Evolutionary conservation across 192 early-diverging fungal species (phyloP), one percentile per base, ranked within the genome.

Genomic region (Backusella macrospora): DNA sequence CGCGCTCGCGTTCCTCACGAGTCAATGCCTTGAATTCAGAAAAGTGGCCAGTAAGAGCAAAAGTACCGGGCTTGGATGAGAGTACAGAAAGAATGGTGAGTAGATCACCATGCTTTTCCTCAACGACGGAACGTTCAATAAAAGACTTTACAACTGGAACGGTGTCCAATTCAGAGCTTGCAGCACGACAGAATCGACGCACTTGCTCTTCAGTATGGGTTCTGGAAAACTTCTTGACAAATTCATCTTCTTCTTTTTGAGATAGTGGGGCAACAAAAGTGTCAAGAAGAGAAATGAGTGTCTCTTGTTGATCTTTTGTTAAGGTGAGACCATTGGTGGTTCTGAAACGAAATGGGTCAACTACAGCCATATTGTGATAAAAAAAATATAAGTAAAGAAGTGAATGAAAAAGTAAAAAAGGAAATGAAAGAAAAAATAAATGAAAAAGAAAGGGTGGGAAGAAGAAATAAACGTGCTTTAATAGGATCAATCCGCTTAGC

Each of bases 261-360:
- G 62, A 59, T 9, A 89, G 73, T 52, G 78, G 74, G 5, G 84
- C 72, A n/a, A 86, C 72, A 38, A 84, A 69, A 16, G 85, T 84
- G 52, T 85, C 85, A 45, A 81, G 71, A 46, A 89, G 72, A 42
- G 85, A 81, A 15, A 75, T 37, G 37, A 82, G 52, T 12, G 81
- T 81, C 46, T 84, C 79, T 44, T 71, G 68, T 48, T 84, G 83
- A 5, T 77, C 80, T 1, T 0, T 14, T 4, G 40, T 10, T 26
- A 10, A 68, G 12, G 1, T 68, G 14, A 37, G 69, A 3, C 23
- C 37, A 9, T 23, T 13, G 1, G 38, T 2, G 14, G 40, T 13
- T 42, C 62, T 26, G 14, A 40, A 73, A 42, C 72, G 72, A 21
- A 73, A 73, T 12, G 72, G 72, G 66, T 73, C 45, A 0, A 45